Evolutionary conservation across 805 yeast species (phyloP).

Genomic region (Maudiozyma turicensis): DNA sequence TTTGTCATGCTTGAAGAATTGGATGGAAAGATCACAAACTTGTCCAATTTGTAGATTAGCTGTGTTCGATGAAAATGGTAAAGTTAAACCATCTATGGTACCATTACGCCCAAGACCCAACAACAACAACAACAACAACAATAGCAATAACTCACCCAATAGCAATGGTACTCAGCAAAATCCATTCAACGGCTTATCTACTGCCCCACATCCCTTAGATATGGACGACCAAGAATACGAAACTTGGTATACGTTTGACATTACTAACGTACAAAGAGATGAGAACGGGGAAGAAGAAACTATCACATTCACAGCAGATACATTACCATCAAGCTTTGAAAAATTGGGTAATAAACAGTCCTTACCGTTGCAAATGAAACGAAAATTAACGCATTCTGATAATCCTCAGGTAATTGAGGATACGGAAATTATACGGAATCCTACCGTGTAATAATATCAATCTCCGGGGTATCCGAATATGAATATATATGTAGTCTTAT

Average conservation of each 20-base stretch:
- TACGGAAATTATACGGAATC: too few relatives aligned
- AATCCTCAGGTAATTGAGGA: too few relatives aligned
- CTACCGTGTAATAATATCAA: too few relatives aligned
- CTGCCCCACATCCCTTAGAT: background rate
- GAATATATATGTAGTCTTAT: too few relatives aligned
- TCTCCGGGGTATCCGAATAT: too few relatives aligned
- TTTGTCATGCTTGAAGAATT: conserved; percentile 78
- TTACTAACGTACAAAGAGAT: background rate
- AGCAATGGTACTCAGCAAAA: background rate
- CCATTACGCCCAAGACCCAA: background rate
- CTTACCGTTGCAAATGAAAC: background rate
- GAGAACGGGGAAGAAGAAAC: background rate
- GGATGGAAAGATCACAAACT: conserved; percentile 87
- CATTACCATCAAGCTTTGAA: background rate
- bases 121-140: background rate
- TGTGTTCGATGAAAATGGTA: conserved; percentile 38
- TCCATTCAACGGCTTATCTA: background rate
- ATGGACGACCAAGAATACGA: background rate
- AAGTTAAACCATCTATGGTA: conserved; percentile 9
- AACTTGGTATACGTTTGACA: background rate
- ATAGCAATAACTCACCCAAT: background rate
- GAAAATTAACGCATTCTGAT: background rate
- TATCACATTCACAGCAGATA: background rate
- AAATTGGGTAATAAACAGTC: background rate
- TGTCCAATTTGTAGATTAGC: conserved; percentile 86